These are phyloP conservation scores for Mycosphaerella arachidis DNA, from an alignment of 2,329 filamentous ascomycete species.

Conservation along the genomic window DNA sequence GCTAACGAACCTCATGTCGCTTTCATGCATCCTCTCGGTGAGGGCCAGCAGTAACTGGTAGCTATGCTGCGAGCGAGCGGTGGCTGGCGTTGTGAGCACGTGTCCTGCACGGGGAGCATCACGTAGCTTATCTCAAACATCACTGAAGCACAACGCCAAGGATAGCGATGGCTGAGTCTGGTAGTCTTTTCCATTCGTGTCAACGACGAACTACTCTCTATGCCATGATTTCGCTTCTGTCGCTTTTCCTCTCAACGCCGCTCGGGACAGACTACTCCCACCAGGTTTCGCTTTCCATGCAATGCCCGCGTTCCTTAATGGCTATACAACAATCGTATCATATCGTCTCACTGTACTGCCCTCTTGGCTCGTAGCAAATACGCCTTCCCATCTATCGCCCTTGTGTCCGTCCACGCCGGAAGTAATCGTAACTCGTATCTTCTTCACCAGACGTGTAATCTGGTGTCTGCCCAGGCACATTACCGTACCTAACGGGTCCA, in stretches of 20 bases:
- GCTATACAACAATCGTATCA: not conserved
- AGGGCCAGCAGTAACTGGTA: too few relatives aligned
- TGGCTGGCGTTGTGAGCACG: too few relatives aligned
- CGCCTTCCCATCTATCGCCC: constrained; percentile 8
- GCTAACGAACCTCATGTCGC: too few relatives aligned
- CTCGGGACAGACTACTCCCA: not conserved
- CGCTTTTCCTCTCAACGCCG: not conserved
- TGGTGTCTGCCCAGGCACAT: constrained; percentile 27
- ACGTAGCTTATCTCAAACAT: too few relatives aligned
- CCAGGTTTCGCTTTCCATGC: not conserved
- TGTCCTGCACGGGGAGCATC: too few relatives aligned
- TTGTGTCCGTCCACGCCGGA: constrained; percentile 28
- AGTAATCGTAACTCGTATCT: constrained; percentile 39
- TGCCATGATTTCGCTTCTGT: not conserved
- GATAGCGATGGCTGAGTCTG: too few relatives aligned
- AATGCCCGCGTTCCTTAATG: not conserved
- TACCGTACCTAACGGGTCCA: constrained; percentile 25
- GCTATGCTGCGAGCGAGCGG: too few relatives aligned
- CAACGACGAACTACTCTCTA: too few relatives aligned
- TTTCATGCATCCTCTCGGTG: too few relatives aligned
- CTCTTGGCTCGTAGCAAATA: not conserved
- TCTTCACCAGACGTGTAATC: constrained; percentile 26
- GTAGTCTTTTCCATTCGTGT: too few relatives aligned
- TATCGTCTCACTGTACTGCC: not conserved
- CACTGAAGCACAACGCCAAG: too few relatives aligned